Evolutionary conservation across 2,329 filamentous ascomycete species (phyloP).

Genomic region (Diaporthe helianthi): DNA sequence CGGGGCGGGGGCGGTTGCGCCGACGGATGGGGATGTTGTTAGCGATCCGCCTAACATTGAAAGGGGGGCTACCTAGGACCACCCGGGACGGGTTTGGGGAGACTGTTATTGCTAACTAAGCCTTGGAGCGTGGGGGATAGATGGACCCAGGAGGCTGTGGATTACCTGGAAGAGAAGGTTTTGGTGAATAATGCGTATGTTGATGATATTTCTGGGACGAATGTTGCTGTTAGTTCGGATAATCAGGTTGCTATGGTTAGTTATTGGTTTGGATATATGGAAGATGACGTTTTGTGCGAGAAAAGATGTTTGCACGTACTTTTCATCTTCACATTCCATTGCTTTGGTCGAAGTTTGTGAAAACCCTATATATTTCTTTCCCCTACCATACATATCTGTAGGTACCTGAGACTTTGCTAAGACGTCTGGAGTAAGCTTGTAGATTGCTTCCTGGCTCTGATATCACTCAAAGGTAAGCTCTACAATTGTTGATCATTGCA

Average conservation of each 20-base stretch:
- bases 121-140: constrained; percentile 23
- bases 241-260: constrained; percentile 28
- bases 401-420: too few species aligned
- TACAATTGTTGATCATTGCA: too few species aligned
- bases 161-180: constrained; percentile 20
- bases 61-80: constrained; percentile 6
- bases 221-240: constrained; percentile 29
- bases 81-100: constrained; percentile 15
- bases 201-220: constrained; percentile 13
- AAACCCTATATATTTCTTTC: too few species aligned
- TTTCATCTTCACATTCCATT: too few species aligned
- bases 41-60: not conserved
- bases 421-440: too few species aligned
- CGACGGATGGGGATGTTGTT: constrained; percentile 1
- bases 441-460: too few species aligned
- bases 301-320: not conserved
- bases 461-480: too few species aligned
- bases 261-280: not conserved
- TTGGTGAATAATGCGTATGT: constrained; percentile 27
- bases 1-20: not conserved
- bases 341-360: too few species aligned
- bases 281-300: too few species aligned
- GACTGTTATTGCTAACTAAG: constrained; percentile 24
- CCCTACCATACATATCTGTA: too few species aligned
- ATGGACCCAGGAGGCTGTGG: constrained; percentile 21